Percentiles rank a stretch among this genome's conserved stretches.
These are phyloP conservation scores for Ustilago shanxiensis DNA, from an alignment of 1,284 basidiomycete species.

Conservation along the genomic window DNA sequence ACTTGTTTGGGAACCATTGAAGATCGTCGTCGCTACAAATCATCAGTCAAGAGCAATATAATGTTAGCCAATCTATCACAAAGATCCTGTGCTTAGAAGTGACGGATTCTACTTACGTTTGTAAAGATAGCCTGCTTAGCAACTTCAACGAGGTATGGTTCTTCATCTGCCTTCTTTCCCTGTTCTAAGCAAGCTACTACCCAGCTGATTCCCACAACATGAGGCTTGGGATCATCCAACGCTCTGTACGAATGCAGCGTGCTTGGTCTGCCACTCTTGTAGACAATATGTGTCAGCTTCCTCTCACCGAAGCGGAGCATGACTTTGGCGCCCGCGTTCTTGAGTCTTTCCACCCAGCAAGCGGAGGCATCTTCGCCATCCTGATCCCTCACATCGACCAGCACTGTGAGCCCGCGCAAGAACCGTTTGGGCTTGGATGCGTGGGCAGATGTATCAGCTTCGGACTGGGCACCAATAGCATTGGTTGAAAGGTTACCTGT, in stretches of 20 bases:
- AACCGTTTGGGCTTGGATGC: slow-evolving; percentile 28
- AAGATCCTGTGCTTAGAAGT: background rate
- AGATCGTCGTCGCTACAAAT: slow-evolving; percentile 22
- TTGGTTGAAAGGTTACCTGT: slow-evolving; percentile 37
- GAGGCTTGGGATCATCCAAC: slow-evolving; percentile 47
- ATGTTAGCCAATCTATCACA: background rate
- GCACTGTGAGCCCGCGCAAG: slow-evolving; percentile 55
- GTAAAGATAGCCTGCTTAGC: slow-evolving; percentile 63
- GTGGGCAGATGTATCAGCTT: slow-evolving; percentile 10
- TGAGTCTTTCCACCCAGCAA: slow-evolving; percentile 58
- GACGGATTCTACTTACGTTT: slow-evolving; percentile 41
- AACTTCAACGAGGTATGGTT: slow-evolving; percentile 61
- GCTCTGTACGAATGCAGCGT: slow-evolving; percentile 57
- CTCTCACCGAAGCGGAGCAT: slow-evolving; percentile 46
- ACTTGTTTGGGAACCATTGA: slow-evolving; percentile 51
- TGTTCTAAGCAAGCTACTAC: slow-evolving; percentile 56
- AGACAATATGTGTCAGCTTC: slow-evolving; percentile 62
- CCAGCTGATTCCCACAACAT: slow-evolving; percentile 64
- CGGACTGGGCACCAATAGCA: slow-evolving; percentile 14
- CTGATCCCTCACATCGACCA: slow-evolving; percentile 62
- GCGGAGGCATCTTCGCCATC: slow-evolving; percentile 61
- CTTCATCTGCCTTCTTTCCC: slow-evolving; percentile 53
- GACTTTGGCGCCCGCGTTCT: slow-evolving; percentile 58
- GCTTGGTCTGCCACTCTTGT: slow-evolving; percentile 59
- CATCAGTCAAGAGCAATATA: background rate